phyloP scores from a whole-genome alignment of 2,329 filamentous ascomycete genomes.

The Epichloe aotearoae region DNA sequence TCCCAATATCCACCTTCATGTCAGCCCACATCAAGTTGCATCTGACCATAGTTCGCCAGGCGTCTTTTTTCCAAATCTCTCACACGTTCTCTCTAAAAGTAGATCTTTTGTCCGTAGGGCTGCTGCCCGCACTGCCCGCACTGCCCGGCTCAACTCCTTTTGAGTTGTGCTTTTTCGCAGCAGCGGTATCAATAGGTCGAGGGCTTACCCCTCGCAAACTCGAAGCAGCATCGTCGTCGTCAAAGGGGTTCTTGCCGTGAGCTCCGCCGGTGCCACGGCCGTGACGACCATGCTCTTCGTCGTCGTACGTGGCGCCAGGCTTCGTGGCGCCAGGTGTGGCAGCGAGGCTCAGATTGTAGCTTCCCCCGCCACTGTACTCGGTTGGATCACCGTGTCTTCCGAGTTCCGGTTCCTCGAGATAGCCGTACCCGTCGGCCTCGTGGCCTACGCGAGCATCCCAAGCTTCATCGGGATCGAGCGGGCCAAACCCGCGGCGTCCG shows the following conservation, averaged over 20 bases:
- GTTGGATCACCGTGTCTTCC: constrained; percentile 30
- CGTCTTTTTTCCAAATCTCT: constrained; percentile 2
- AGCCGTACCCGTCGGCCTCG: constrained; percentile 55
- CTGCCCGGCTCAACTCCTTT: constrained; percentile 17
- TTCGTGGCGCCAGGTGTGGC: constrained; percentile 21
- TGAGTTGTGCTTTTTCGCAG: constrained; percentile 13
- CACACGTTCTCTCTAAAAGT: constrained; percentile 59
- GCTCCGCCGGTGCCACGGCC: constrained; percentile 19
- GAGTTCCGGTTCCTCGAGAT: constrained; percentile 68
- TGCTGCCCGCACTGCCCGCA: constrained; percentile 27
- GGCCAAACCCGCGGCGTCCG: constrained; percentile 45
- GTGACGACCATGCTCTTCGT: constrained; percentile 18
- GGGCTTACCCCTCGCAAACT: constrained; percentile 61
- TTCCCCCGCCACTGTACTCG: constrained; percentile 23
- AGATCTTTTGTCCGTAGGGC: constrained; percentile 54
- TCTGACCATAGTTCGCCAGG: neutral
- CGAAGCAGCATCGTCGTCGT: constrained; percentile 46
- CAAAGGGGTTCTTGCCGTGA: constrained; percentile 49
- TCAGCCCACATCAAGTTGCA: neutral
- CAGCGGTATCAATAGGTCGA: constrained; percentile 48
- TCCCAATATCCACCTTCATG: neutral
- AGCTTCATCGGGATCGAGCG: constrained; percentile 69
- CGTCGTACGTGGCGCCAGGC: constrained; percentile 17
- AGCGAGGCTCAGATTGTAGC: constrained; percentile 38
- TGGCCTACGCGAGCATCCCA: constrained; percentile 72